Evolutionary conservation across 169 alveolate genomes (phyloP).

Genomic region (Ichthyophthirius multifiliis): DNA sequence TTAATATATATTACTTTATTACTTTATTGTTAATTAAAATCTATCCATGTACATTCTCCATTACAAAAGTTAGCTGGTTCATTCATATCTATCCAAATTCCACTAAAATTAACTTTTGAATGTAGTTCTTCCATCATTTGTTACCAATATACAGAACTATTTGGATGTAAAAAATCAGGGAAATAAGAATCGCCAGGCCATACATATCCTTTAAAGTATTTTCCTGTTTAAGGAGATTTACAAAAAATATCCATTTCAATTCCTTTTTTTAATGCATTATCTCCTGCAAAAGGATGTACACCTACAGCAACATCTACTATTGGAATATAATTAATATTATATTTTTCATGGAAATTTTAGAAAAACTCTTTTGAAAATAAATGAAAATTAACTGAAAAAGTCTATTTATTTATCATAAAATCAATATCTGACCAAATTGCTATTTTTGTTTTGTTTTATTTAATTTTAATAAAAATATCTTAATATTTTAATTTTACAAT

Average conservation of each 20-base stretch:
- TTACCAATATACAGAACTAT: conserved; percentile 46
- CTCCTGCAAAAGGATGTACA: conserved; percentile 2
- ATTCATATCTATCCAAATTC: conserved; percentile 81
- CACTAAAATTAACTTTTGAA: conserved; percentile 40
- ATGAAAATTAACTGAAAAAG: conserved; percentile 52
- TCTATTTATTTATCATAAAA: conserved; percentile 64
- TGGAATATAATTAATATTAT: conserved; percentile 61
- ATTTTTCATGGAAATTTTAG: not conserved
- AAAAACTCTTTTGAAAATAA: conserved; percentile 22
- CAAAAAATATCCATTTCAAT: conserved; percentile 48
- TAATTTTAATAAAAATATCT: not conserved
- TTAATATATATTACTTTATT: not conserved
- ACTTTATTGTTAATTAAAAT: not conserved
- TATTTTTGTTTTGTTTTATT: not conserved
- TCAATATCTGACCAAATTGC: conserved; percentile 88
- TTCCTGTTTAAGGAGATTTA: conserved; percentile 49
- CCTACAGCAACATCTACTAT: conserved; percentile 84
- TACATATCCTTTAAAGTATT: conserved; percentile 61
- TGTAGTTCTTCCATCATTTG: conserved; percentile 34
- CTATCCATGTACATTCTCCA: conserved; percentile 35
- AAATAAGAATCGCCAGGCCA: conserved; percentile 86
- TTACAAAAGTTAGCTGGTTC: conserved; percentile 72
- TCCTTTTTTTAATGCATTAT: conserved; percentile 55
- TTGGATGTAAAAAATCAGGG: conserved; percentile 73
- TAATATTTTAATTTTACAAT: conserved; percentile 11